Conservation (phyloP, 176 grass and related monocot species). For the Oryza australiensis region DNA sequence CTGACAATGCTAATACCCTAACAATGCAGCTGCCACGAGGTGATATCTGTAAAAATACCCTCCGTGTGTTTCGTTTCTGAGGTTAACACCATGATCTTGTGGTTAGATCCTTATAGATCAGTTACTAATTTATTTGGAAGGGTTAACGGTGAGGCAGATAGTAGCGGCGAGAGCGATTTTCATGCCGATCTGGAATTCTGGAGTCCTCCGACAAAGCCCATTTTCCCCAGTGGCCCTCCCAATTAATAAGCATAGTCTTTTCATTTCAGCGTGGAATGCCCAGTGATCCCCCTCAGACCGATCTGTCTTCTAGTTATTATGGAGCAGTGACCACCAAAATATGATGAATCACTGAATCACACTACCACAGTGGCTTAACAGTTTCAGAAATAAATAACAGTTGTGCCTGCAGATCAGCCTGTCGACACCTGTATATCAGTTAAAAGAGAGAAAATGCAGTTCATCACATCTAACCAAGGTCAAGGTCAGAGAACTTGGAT, state of each 20-base stretch:
- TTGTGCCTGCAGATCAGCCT: slow-evolving; percentile 38
- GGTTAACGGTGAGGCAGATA: slow-evolving; percentile 6
- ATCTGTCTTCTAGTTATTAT: slow-evolving; percentile 50
- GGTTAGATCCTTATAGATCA: neutral
- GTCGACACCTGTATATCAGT: slow-evolving; percentile 18
- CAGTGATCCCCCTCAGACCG: slow-evolving; percentile 40
- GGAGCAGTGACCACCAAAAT: slow-evolving; percentile 29
- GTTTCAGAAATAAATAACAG: slow-evolving; percentile 41
- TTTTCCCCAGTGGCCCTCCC: slow-evolving; percentile 40
- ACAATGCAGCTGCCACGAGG: neutral
- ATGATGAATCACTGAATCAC: slow-evolving; percentile 13
- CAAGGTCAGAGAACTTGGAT: neutral
- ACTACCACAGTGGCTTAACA: neutral
- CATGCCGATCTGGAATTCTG: slow-evolving; percentile 38
- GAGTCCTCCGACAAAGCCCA: slow-evolving; percentile 43
- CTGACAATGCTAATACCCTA: neutral
- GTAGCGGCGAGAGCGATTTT: slow-evolving; percentile 36
- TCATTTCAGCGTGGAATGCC: slow-evolving; percentile 40
- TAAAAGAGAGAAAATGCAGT: neutral
- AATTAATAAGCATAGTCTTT: slow-evolving; percentile 51
- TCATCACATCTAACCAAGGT: slow-evolving; percentile 4
- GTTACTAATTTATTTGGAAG: neutral
- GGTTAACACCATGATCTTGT: neutral
- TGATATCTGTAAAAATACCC: neutral
- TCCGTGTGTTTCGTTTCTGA: neutral